These are phyloP conservation scores for Rhodotorula kratochvilovae DNA, from an alignment of 768 basidiomycete genomes.

Conservation along the genomic window DNA sequence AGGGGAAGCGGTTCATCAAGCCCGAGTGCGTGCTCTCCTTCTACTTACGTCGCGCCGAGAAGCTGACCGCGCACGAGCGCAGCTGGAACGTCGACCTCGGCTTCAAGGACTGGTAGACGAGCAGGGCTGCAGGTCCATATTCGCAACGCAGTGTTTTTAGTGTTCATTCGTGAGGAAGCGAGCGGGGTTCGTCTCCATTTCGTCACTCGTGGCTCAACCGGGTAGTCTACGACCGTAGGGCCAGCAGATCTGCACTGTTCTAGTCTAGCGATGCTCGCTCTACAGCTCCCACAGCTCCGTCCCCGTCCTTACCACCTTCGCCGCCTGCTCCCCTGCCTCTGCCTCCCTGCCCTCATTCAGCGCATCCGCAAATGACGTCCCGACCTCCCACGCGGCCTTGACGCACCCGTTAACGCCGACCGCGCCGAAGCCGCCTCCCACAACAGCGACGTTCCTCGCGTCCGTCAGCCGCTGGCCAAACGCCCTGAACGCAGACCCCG, in stretches of 20 bases:
- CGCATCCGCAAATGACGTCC: constrained; percentile 4
- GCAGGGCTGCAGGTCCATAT: background rate
- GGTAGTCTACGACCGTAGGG: too few species aligned
- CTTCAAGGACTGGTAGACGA: constrained; percentile 19
- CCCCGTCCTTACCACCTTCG: constrained; percentile 12
- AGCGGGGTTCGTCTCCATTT: too few species aligned
- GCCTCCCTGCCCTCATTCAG: background rate
- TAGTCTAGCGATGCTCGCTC: too few species aligned
- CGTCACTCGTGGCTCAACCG: too few species aligned
- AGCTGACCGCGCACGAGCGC: too few species aligned
- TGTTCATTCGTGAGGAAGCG: too few species aligned
- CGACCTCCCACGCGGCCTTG: constrained; percentile 30
- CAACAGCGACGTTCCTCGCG: constrained; percentile 15
- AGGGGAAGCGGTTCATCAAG: constrained; percentile 58
- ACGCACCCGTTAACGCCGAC: constrained; percentile 35
- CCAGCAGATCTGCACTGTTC: too few species aligned
- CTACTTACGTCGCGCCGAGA: background rate
- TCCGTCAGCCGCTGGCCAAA: background rate
- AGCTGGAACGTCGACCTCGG: constrained; percentile 34
- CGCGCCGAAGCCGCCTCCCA: constrained; percentile 20
- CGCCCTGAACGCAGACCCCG: background rate
- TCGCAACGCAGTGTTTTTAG: too few species aligned
- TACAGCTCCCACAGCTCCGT: constrained; percentile 32
- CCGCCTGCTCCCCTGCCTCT: background rate
- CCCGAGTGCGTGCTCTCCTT: constrained; percentile 39